These are phyloP conservation scores for Cercospora janseana DNA, from an alignment of 2,329 filamentous ascomycete genomes.

Conservation along the genomic window DNA sequence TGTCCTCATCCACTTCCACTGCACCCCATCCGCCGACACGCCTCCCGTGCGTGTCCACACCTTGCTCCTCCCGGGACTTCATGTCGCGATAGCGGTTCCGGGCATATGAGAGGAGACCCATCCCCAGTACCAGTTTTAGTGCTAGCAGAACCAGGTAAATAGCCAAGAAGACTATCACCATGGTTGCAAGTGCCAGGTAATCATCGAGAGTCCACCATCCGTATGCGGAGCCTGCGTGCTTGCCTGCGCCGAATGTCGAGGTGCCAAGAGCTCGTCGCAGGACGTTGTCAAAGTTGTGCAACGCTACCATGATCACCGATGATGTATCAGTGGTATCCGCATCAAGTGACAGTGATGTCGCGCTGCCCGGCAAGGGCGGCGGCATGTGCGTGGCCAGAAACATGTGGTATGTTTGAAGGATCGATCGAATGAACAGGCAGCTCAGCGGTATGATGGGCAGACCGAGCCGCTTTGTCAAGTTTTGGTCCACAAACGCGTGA, in stretches of 20 bases:
- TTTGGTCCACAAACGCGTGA: constrained; percentile 88
- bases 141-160: constrained; percentile 82
- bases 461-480: constrained; percentile 83
- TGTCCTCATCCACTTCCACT: constrained; percentile 85
- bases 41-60: constrained; percentile 62
- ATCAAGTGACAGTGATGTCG: constrained; percentile 65
- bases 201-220: constrained; percentile 66
- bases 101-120: constrained; percentile 77
- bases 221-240: constrained; percentile 37
- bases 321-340: constrained; percentile 49
- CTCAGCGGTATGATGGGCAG: constrained; percentile 89
- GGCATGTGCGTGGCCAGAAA: constrained; percentile 86
- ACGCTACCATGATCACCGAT: constrained; percentile 71
- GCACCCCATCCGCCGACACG: constrained; percentile 78
- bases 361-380: constrained; percentile 65
- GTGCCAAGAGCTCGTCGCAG: constrained; percentile 75
- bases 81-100: constrained; percentile 76
- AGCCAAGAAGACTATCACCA: constrained; percentile 80
- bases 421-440: constrained; percentile 91
- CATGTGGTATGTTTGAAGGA: constrained; percentile 97
- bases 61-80: constrained; percentile 63
- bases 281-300: constrained; percentile 74
- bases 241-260: constrained; percentile 61
- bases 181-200: constrained; percentile 72
- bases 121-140: constrained; percentile 73